phyloP scores from a whole-genome alignment of 495 filamentous ascomycete species.

The Elasticomyces elasticus region DNA sequence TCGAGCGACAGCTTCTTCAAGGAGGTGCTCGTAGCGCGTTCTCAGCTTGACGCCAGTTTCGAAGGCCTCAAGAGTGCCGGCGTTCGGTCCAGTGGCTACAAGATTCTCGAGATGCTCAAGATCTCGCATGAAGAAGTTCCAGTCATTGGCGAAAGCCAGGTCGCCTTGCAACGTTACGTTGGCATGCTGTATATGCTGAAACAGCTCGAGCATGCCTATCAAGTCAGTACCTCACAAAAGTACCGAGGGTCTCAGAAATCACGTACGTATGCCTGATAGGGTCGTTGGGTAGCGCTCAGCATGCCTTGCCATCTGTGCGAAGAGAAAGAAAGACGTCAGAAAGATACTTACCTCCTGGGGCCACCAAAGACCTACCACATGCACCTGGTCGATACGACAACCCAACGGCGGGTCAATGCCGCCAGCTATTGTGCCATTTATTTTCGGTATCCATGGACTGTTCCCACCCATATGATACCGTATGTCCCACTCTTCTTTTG shows the following conservation, averaged over 20 bases:
- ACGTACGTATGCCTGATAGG: conserved; percentile 44
- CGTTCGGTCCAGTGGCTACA: conserved; percentile 49
- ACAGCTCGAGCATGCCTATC: conserved; percentile 42
- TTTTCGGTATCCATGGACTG: conserved; percentile 50
- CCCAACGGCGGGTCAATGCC: conserved; percentile 38
- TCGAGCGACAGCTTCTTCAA: conserved; percentile 15
- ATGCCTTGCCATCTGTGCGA: conserved; percentile 46
- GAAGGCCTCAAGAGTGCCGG: conserved; percentile 47
- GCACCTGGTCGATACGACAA: conserved; percentile 47
- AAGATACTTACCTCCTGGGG: background rate
- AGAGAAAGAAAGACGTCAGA: conserved; percentile 10
- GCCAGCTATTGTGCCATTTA: conserved; percentile 32
- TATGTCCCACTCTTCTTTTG: conserved; percentile 38
- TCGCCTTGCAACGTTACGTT: conserved; percentile 38
- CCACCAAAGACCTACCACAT: conserved; percentile 39
- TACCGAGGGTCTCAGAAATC: too few species aligned
- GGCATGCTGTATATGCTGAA: conserved; percentile 37
- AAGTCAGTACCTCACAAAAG: too few species aligned
- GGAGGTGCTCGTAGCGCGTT: conserved; percentile 44
- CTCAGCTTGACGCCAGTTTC: conserved; percentile 47
- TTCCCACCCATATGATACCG: conserved; percentile 50
- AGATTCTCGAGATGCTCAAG: conserved; percentile 41
- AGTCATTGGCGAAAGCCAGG: conserved; percentile 45
- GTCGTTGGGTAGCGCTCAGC: conserved; percentile 48
- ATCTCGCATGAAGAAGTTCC: conserved; percentile 45